Evolutionary conservation across 257 asterid genomes (phyloP).

Genomic region (Solanum ossicruentum): DNA sequence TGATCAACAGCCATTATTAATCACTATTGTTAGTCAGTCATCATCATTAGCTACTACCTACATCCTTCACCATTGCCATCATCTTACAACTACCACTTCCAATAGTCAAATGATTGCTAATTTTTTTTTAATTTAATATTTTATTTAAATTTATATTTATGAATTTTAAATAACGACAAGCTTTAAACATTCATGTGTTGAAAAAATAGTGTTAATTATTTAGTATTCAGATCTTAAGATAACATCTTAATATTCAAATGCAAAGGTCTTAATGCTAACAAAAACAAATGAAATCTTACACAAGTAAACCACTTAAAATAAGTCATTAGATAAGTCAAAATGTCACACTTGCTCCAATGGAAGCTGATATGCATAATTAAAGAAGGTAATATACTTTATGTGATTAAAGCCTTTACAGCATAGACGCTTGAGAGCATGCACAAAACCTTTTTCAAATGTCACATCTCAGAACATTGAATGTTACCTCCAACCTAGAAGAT

Average conservation of each 20-base stretch:
- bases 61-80: not conserved
- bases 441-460: not conserved
- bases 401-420: not conserved
- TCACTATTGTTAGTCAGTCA: not conserved
- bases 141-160: not conserved
- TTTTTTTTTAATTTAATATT: too few relatives aligned
- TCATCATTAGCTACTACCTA: not conserved
- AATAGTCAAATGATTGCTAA: too few relatives aligned
- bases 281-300: not conserved
- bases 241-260: not conserved
- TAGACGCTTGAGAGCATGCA: not conserved
- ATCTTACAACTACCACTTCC: not conserved
- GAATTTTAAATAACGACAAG: not conserved
- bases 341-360: not conserved
- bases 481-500: not conserved
- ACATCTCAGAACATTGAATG: not conserved
- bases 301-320: not conserved
- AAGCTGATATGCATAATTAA: not conserved
- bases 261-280: not conserved
- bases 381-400: not conserved
- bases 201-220: not conserved
- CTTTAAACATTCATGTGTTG: not conserved
- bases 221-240: not conserved
- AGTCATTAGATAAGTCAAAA: not conserved
- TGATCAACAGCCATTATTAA: not conserved